Evolutionary conservation across 257 asterid species (phyloP).

Genomic region (Solanum medicagineum): DNA sequence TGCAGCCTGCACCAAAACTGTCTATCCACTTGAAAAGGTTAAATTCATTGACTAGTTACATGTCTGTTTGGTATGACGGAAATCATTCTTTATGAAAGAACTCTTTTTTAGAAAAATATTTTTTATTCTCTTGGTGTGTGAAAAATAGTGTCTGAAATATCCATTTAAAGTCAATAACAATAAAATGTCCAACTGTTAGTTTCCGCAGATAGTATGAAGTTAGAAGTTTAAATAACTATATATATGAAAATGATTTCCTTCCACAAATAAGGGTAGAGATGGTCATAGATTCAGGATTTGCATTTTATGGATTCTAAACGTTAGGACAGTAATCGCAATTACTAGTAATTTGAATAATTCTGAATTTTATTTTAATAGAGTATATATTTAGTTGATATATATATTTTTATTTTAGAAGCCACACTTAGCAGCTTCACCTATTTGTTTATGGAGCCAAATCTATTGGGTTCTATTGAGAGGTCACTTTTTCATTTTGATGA

Average conservation of each 20-base stretch:
- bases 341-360: background rate
- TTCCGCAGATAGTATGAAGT: background rate
- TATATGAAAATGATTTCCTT: background rate
- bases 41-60: background rate
- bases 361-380: background rate
- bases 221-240: background rate
- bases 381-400: background rate
- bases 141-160: background rate
- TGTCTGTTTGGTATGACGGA: background rate
- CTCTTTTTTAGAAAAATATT: background rate
- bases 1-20: slow-evolving; percentile 28
- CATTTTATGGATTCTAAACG: background rate
- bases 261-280: background rate
- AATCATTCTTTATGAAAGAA: background rate
- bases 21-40: slow-evolving; percentile 43
- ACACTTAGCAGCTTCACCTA: too few species aligned
- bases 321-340: background rate
- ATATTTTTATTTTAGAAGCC: too few species aligned
- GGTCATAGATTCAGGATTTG: background rate
- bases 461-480: background rate
- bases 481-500: background rate
- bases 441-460: background rate
- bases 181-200: background rate
- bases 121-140: background rate
- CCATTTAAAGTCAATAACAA: too few species aligned